phyloP scores from a whole-genome alignment of 208 protist genomes.

The Baffinella frigidus region DNA sequence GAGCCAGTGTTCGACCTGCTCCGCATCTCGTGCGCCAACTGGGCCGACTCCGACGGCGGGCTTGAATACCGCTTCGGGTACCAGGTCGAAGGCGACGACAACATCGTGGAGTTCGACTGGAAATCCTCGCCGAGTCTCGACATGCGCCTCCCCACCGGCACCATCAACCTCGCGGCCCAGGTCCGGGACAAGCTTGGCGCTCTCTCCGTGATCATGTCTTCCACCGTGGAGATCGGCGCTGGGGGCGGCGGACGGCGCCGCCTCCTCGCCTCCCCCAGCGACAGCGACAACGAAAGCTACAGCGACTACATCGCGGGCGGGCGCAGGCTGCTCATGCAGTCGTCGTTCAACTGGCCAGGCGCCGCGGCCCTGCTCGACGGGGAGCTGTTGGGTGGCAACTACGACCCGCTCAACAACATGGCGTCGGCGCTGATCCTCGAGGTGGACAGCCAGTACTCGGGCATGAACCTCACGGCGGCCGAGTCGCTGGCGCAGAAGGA shows the following conservation, averaged over 20 bases:
- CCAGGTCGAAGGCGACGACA: too few species aligned
- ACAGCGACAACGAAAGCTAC: too few species aligned
- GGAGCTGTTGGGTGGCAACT: too few species aligned
- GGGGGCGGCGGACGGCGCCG: background rate
- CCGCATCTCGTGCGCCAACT: background rate
- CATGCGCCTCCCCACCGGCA: background rate
- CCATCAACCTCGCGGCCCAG: background rate
- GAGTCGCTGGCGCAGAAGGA: background rate
- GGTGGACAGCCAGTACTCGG: background rate
- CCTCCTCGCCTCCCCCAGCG: too few species aligned
- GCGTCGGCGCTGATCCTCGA: background rate
- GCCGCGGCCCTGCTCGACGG: too few species aligned
- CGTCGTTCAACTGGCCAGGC: too few species aligned
- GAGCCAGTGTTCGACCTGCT: background rate
- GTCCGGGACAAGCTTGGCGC: background rate
- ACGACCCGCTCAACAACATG: too few species aligned
- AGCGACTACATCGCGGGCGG: too few species aligned
- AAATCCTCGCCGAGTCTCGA: background rate
- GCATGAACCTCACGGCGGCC: background rate
- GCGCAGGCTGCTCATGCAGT: too few species aligned
- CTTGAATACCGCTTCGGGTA: conserved; percentile 8
- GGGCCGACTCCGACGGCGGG: background rate
- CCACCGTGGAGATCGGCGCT: background rate
- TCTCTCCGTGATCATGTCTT: background rate
- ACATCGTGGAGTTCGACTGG: background rate